phyloP scores from a whole-genome alignment of 495 filamentous ascomycete species.

The Aspergillus biplanus region DNA sequence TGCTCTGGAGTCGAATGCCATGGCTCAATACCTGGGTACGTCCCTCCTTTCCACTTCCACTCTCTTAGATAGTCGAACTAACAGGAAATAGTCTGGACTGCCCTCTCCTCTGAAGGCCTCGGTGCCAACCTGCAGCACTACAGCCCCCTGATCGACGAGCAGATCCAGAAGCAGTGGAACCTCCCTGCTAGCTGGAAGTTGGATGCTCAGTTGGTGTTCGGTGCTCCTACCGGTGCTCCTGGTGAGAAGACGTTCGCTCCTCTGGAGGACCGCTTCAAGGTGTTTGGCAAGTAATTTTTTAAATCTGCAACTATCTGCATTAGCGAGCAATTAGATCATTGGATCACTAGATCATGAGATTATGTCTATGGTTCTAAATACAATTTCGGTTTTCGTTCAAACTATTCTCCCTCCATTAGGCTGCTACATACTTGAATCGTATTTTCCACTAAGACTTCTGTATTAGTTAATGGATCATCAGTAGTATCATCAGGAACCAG shows the following conservation, averaged over 20 bases:
- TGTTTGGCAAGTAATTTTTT: constrained; percentile 40
- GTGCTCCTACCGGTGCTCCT: constrained; percentile 38
- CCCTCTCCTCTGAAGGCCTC: constrained; percentile 52
- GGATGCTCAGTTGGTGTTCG: constrained; percentile 57
- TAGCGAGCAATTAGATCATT: too few relatives aligned
- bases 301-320: background rate
- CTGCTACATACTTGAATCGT: too few relatives aligned
- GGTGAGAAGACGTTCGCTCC: constrained; percentile 44
- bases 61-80: constrained; percentile 6
- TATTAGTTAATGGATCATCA: too few relatives aligned
- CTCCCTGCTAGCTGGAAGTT: constrained; percentile 50
- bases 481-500: too few relatives aligned
- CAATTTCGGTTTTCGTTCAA: too few relatives aligned
- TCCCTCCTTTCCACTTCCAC: background rate
- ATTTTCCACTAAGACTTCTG: too few relatives aligned
- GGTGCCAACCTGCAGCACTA: constrained; percentile 61
- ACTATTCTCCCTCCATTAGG: too few relatives aligned
- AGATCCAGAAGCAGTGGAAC: constrained; percentile 44
- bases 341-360: too few relatives aligned
- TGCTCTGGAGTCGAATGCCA: constrained; percentile 53
- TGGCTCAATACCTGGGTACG: constrained; percentile 54
- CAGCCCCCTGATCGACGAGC: constrained; percentile 53
- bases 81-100: constrained; percentile 46
- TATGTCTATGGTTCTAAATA: too few relatives aligned
- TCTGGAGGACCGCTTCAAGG: constrained; percentile 48